A percentile compares a stretch with the other conserved stretches of the same genome.
Conservation (phyloP, 75 land plant genomes). For the Picea glauca region DNA sequence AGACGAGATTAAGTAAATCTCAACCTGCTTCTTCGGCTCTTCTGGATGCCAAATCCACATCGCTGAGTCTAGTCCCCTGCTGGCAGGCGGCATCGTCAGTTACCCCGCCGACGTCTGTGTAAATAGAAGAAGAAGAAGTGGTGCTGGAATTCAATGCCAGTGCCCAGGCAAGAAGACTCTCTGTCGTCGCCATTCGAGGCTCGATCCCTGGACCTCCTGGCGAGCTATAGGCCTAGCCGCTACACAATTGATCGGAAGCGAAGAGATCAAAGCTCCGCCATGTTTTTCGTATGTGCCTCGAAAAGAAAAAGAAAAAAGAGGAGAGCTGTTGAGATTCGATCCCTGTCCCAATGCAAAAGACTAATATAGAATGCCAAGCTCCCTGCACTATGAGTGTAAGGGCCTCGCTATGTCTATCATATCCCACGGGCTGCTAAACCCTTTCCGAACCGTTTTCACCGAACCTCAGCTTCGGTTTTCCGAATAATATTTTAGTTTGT, state of each 20-base stretch:
- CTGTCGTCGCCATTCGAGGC: background rate
- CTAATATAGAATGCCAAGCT: background rate
- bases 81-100: conserved; percentile 38
- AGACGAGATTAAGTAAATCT: too few relatives aligned
- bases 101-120: background rate
- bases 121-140: background rate
- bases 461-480: conserved; percentile 1
- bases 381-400: too few relatives aligned
- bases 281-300: background rate
- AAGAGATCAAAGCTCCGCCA: background rate
- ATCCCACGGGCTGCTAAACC: background rate
- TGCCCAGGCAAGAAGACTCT: background rate
- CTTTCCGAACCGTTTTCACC: conserved; percentile 4
- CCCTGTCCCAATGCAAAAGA: background rate
- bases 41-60: conserved; percentile 70
- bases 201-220: background rate
- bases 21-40: conserved; percentile 89
- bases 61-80: conserved; percentile 50
- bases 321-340: background rate
- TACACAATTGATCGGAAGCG: background rate
- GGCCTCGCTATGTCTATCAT: background rate
- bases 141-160: conserved; percentile 6
- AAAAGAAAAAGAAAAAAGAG: background rate
- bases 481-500: too few relatives aligned
- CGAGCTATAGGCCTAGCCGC: background rate